Evolutionary conservation across 352 stramenopile species (phyloP), one percentile per base, ranked within the genome.

Genomic region (Globisporangium apiculatum): DNA sequence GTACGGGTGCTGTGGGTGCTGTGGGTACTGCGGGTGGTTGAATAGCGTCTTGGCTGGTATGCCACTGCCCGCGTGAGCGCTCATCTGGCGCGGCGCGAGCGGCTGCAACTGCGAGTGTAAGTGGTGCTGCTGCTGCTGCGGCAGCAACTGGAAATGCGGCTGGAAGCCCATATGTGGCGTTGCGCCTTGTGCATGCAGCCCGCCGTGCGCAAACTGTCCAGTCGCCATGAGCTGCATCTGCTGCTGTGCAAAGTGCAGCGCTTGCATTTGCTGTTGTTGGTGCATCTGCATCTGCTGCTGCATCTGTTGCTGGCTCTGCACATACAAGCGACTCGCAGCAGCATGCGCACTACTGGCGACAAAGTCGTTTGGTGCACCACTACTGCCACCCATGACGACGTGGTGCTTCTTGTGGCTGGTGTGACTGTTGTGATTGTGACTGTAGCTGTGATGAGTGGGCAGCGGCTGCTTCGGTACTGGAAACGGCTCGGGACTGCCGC

Each of bases 401-500:
- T 65, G 55, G 35, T 67, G 65, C 38, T 18, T 71, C 71, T 37
- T 83, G 54, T 53, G 55, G 49, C 18, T 11, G 10, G 8, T n/a
- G 17, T 37, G 48, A 17, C 18, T 52, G 48, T 52, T 17, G 6
- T 60, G 7, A n/a, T 49, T 51, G 7, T 37, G 48, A 15, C 31
- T 40, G 56, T 48, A 62, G 58, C 43, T 48, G 35, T 54, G 49
- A 9, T 54, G 49, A 14, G 11, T 31, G 24, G 24, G 31, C 56
- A 61, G 60, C 40, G 68, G 62, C 48, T 76, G 69, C 63, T 90
- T 92, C 9, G 78, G 73, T 4, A 66, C 67, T 14, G 80, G 82
- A 51, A 94, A 94, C 7, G 72, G 73, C 60, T 94, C 84, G 0
- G 70, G 73, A 40, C 76, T 72, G 51, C 84, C 84, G 8, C 82